Evolutionary conservation across 2,329 filamentous ascomycete species (phyloP).

Genomic region (Arthrobotrys sphaeroides): DNA sequence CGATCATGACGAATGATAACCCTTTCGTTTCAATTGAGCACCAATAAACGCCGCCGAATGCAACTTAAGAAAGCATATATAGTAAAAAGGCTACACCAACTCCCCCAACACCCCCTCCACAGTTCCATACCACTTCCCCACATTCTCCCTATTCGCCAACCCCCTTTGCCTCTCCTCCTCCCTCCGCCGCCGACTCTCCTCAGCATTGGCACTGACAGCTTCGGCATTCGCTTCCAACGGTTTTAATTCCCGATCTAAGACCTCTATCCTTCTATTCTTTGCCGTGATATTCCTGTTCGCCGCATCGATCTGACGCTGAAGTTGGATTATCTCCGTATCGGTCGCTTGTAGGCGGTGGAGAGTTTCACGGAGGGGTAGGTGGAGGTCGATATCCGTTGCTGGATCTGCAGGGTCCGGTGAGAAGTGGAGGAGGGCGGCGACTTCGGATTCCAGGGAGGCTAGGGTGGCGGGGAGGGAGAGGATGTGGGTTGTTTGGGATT

Average conservation of each 20-base stretch:
- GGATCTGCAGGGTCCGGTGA: conserved; percentile 61
- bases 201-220: conserved; percentile 73
- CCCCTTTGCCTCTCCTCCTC: conserved; percentile 73
- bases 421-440: conserved; percentile 64
- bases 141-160: conserved; percentile 78
- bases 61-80: background rate
- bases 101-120: conserved; percentile 65
- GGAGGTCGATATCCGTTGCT: conserved; percentile 62
- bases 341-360: conserved; percentile 66
- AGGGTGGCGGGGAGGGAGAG: conserved; percentile 65
- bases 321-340: conserved; percentile 66
- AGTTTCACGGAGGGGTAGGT: conserved; percentile 70
- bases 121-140: conserved; percentile 77
- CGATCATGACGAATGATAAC: background rate
- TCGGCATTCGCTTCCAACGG: conserved; percentile 74
- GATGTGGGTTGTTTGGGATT: conserved; percentile 63
- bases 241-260: conserved; percentile 73
- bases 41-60: conserved; percentile 8
- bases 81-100: conserved; percentile 19
- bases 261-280: conserved; percentile 74
- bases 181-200: conserved; percentile 74
- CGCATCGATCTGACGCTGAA: conserved; percentile 72
- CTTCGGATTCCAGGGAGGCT: conserved; percentile 64
- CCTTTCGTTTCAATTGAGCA: background rate
- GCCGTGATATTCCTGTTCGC: conserved; percentile 71